phyloP scores from a whole-genome alignment of 2,329 filamentous ascomycete genomes.

The Thermoascus crustaceus region DNA sequence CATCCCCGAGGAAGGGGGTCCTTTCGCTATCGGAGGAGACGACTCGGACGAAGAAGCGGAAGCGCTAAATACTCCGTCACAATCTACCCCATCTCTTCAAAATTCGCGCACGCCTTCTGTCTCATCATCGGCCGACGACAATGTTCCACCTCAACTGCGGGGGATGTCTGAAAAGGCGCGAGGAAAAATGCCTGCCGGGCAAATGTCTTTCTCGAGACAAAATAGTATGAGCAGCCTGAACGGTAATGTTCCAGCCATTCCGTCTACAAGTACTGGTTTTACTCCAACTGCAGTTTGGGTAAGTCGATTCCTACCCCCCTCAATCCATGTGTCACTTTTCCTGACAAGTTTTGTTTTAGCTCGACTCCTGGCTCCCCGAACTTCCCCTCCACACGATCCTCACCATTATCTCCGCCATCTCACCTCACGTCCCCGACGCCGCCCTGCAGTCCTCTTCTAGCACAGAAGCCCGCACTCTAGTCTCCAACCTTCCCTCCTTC shows the following conservation, averaged over 20 bases:
- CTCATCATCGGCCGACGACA: constrained; percentile 62
- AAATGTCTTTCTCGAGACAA: constrained; percentile 76
- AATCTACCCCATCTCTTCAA: constrained; percentile 48
- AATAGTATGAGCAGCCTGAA: constrained; percentile 79
- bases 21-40: constrained; percentile 81
- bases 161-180: constrained; percentile 97
- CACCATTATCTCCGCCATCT: constrained; percentile 58
- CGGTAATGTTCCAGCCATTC: constrained; percentile 52
- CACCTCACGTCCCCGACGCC: constrained; percentile 42
- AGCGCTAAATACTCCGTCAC: constrained; percentile 52
- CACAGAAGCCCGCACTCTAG: constrained; percentile 33
- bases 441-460: constrained; percentile 35
- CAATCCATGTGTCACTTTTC: constrained; percentile 1
- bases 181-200: constrained; percentile 85
- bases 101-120: constrained; percentile 60
- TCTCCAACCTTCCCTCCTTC: constrained; percentile 36
- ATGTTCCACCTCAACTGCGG: constrained; percentile 70
- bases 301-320: constrained; percentile 17
- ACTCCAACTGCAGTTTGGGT: constrained; percentile 71
- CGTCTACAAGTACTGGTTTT: constrained; percentile 52
- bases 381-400: constrained; percentile 81
- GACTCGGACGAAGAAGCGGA: constrained; percentile 57
- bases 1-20: constrained; percentile 67
- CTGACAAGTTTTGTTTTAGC: constrained; percentile 39
- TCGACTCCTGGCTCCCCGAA: constrained; percentile 89